Percentiles rank a stretch among this genome's conserved stretches.
phyloP scores from a whole-genome alignment of 768 basidiomycete genomes.

The Leccinum pellstonianum region DNA sequence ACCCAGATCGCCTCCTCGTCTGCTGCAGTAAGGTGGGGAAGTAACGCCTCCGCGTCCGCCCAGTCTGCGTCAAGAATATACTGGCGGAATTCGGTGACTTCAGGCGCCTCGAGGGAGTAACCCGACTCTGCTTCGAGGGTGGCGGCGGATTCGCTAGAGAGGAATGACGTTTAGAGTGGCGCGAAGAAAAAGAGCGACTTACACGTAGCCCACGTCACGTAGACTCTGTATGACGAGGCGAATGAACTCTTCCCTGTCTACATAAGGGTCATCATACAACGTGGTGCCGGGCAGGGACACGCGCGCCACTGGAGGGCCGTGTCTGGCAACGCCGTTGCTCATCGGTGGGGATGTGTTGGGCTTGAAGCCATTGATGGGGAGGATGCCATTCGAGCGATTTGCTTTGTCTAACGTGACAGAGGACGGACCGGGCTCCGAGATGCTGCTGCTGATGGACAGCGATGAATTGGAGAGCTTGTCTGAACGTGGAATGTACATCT shows the following conservation, averaged over 20 bases:
- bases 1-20: constrained; percentile 73
- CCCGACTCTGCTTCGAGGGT: constrained; percentile 93
- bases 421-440: constrained; percentile 54
- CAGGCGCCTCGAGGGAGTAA: constrained; percentile 74
- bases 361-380: constrained; percentile 45
- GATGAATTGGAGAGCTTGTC: constrained; percentile 48
- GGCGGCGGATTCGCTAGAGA: constrained; percentile 78
- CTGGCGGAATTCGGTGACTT: constrained; percentile 77
- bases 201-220: constrained; percentile 82
- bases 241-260: constrained; percentile 90
- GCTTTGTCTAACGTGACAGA: constrained; percentile 37
- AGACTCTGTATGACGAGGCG: constrained; percentile 86
- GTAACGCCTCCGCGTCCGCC: constrained; percentile 69
- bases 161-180: constrained; percentile 12
- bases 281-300: constrained; percentile 71
- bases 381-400: constrained; percentile 32
- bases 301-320: constrained; percentile 49
- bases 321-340: constrained; percentile 53
- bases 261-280: constrained; percentile 73
- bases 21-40: constrained; percentile 66
- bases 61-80: constrained; percentile 80
- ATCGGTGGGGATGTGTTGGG: constrained; percentile 38
- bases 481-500: constrained; percentile 54
- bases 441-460: constrained; percentile 43
- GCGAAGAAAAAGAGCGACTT: constrained; percentile 28